These are phyloP conservation scores for Cladosporium phlei DNA, from an alignment of 2,329 filamentous ascomycete genomes.

Conservation along the genomic window DNA sequence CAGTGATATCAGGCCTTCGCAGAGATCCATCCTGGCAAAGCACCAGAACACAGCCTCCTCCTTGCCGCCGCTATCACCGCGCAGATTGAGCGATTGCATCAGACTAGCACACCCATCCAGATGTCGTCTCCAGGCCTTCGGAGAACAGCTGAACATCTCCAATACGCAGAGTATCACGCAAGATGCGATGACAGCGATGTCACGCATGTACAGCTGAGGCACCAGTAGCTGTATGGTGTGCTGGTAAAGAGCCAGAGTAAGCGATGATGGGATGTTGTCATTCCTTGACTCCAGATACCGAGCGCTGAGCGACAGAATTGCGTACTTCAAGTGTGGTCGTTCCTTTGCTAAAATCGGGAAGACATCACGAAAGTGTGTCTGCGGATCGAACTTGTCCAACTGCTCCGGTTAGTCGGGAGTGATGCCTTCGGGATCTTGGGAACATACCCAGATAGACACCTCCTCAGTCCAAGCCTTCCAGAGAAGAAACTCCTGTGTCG, in stretches of 20 bases:
- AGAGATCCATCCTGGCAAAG: conserved; percentile 52
- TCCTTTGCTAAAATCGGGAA: conserved; percentile 43
- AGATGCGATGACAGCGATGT: conserved; percentile 41
- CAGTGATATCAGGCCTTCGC: conserved; percentile 49
- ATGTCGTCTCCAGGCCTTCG: conserved; percentile 48
- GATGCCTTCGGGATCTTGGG: neutral
- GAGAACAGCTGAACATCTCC: conserved; percentile 42
- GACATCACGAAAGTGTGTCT: conserved; percentile 46
- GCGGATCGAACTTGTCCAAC: conserved; percentile 52
- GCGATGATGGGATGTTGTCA: conserved; percentile 37
- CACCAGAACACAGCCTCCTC: conserved; percentile 53
- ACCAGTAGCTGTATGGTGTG: conserved; percentile 42
- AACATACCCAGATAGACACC: conserved; percentile 41
- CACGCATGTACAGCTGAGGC: conserved; percentile 37
- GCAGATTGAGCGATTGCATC: conserved; percentile 44
- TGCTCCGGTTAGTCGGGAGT: neutral
- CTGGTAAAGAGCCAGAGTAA: conserved; percentile 49
- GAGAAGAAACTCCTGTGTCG: conserved; percentile 16
- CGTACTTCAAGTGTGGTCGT: conserved; percentile 41
- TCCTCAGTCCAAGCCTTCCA: conserved; percentile 43
- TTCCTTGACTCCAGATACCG: conserved; percentile 47
- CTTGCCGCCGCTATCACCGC: conserved; percentile 46
- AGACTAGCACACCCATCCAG: conserved; percentile 51
- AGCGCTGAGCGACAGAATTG: conserved; percentile 48
- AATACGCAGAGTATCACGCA: conserved; percentile 42